These are phyloP conservation scores for Pochonia chlamydosporia DNA, from an alignment of 2,329 filamentous ascomycete genomes.

Conservation along the genomic window DNA sequence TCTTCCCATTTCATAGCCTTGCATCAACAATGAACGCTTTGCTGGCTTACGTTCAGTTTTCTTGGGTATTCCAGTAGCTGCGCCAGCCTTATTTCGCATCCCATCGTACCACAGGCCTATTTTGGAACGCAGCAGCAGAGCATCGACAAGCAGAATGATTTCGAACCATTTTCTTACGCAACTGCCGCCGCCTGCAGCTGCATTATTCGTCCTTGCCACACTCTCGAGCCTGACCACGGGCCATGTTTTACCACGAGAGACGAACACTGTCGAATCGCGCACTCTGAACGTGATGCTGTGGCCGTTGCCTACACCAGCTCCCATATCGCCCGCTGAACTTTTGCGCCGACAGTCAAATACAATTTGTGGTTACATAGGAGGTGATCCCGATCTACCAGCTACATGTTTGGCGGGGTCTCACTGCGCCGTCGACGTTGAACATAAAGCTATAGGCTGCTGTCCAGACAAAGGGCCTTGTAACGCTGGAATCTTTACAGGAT, in stretches of 20 bases:
- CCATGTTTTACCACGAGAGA: slow-evolving; percentile 35
- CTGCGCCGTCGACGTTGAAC: slow-evolving; percentile 46
- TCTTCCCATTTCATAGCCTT: background rate
- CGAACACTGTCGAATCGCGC: slow-evolving; percentile 27
- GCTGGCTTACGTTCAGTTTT: background rate
- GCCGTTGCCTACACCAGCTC: slow-evolving; percentile 30
- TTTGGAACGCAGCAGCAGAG: background rate
- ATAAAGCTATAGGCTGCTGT: slow-evolving; percentile 50
- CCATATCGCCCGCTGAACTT: slow-evolving; percentile 28
- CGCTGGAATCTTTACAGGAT: slow-evolving; percentile 51
- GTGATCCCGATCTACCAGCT: slow-evolving; percentile 44
- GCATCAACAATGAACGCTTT: background rate
- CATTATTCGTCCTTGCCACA: slow-evolving; percentile 27
- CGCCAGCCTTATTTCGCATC: background rate
- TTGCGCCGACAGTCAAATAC: slow-evolving; percentile 43
- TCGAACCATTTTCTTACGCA: slow-evolving; percentile 25
- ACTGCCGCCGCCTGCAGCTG: slow-evolving; percentile 26
- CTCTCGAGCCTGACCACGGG: slow-evolving; percentile 26
- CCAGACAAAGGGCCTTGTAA: slow-evolving; percentile 46
- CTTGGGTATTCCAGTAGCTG: background rate
- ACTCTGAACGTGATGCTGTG: slow-evolving; percentile 32
- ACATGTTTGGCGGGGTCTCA: slow-evolving; percentile 54
- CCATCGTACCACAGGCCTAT: background rate
- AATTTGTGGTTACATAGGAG: slow-evolving; percentile 52
- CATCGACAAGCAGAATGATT: slow-evolving; percentile 17